Evolutionary conservation across 352 stramenopile species (phyloP).

Genomic region (Sclerospora graminicola): DNA sequence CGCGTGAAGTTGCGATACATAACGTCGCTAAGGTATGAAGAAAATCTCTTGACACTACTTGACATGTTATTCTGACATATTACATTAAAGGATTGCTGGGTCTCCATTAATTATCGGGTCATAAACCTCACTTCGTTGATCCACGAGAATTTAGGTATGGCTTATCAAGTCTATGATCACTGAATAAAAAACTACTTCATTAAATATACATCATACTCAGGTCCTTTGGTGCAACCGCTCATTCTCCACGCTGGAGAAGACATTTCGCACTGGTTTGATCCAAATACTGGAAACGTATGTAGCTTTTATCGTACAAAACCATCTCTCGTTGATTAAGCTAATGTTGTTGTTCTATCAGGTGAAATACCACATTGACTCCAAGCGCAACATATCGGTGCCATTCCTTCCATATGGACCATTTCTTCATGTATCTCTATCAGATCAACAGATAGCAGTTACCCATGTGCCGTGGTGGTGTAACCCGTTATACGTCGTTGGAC

Average conservation of each 20-base stretch:
- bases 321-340: no score
- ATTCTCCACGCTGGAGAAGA: slow-evolving; percentile 81
- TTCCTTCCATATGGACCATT: slow-evolving; percentile 83
- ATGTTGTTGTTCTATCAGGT: slow-evolving; percentile 38
- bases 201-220: slow-evolving; percentile 11
- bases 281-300: slow-evolving; percentile 49
- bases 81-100: slow-evolving; percentile 56
- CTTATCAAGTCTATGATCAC: no score
- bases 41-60: no score
- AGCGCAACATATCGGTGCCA: slow-evolving; percentile 60
- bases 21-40: no score
- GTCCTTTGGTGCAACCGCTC: slow-evolving; percentile 68
- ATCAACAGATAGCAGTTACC: slow-evolving; percentile 61
- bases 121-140: slow-evolving; percentile 80
- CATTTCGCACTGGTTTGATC: slow-evolving; percentile 89
- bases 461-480: slow-evolving; percentile 85
- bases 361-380: slow-evolving; percentile 68
- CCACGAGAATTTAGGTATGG: slow-evolving; percentile 41
- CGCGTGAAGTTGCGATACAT: no score
- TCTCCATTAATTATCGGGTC: slow-evolving; percentile 65
- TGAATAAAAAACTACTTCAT: no score
- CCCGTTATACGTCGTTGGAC: slow-evolving; percentile 53
- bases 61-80: no score
- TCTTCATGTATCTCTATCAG: slow-evolving; percentile 75
- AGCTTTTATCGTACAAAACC: neutral